A percentile compares a stretch with the other conserved stretches of the same genome.
These are phyloP conservation scores for Ogataea pini DNA, from an alignment of 805 yeast genomes.

Conservation along the genomic window DNA sequence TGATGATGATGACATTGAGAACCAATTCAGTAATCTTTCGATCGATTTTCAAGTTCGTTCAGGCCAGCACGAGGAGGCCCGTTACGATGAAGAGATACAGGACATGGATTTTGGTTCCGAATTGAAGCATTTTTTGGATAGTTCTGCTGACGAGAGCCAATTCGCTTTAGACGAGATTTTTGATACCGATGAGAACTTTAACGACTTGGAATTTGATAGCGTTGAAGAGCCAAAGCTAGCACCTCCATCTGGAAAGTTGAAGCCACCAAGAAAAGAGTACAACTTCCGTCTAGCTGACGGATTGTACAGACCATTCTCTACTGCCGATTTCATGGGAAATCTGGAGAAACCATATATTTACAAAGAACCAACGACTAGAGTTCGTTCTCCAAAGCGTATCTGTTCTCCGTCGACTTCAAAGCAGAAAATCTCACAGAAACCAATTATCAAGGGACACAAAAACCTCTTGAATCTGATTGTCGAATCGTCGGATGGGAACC, in stretches of 20 bases:
- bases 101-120: conserved; percentile 25
- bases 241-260: background rate
- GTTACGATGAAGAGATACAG: conserved; percentile 15
- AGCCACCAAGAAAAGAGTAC: conserved; percentile 3
- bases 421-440: conserved; percentile 30
- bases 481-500: conserved; percentile 59
- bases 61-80: conserved; percentile 18
- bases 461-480: conserved; percentile 50
- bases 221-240: conserved; percentile 2
- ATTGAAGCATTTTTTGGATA: conserved; percentile 20
- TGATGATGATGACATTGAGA: conserved; percentile 13
- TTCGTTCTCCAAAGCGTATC: conserved; percentile 41
- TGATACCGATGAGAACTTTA: conserved; percentile 21
- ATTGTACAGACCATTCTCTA: conserved; percentile 5
- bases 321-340: conserved; percentile 1
- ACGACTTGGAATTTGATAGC: conserved; percentile 25
- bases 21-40: conserved; percentile 34
- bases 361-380: conserved; percentile 2
- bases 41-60: conserved; percentile 40
- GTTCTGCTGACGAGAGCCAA: conserved; percentile 18
- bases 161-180: conserved; percentile 24
- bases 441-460: conserved; percentile 35
- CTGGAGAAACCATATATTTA: background rate
- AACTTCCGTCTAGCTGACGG: conserved; percentile 1
- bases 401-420: conserved; percentile 43